phyloP scores from a whole-genome alignment of 306 rosid species.

The Crataegus laevigata region DNA sequence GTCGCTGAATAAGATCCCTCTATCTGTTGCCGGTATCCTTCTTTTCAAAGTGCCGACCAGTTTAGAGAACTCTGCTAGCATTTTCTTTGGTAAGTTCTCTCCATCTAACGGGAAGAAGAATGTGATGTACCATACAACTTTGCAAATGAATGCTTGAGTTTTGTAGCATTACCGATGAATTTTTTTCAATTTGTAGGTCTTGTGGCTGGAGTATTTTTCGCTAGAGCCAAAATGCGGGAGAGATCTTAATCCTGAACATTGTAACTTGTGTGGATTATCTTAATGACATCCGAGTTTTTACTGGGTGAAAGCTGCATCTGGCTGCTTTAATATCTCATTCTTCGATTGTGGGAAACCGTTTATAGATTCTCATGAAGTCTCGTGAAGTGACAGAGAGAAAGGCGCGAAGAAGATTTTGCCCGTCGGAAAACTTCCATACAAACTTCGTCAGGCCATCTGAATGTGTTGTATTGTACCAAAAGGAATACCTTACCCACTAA shows the following conservation, averaged over 20 bases:
- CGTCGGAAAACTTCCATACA: neutral
- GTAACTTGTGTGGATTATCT: neutral
- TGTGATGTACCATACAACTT: neutral
- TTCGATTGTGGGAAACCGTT: neutral
- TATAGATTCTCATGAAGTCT: neutral
- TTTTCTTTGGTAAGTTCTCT: constrained; percentile 69
- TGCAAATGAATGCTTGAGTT: neutral
- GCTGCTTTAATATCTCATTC: constrained; percentile 12
- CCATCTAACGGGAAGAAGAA: neutral
- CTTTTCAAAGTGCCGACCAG: constrained; percentile 92
- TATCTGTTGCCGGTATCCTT: constrained; percentile 82
- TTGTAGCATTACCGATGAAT: constrained; percentile 11
- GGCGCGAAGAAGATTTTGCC: neutral
- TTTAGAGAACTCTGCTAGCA: constrained; percentile 85
- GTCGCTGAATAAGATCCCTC: constrained; percentile 95
- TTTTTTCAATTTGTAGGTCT: constrained; percentile 55
- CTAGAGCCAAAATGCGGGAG: constrained; percentile 85
- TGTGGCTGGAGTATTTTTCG: constrained; percentile 89
- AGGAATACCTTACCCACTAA: constrained; percentile 1
- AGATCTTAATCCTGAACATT: constrained; percentile 43
- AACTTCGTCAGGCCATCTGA: neutral
- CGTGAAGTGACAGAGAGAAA: neutral
- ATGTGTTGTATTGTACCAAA: neutral
- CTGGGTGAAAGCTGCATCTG: neutral
- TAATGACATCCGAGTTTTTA: neutral